Base-by-base conservation (phyloP, 2,329 filamentous ascomycete species). In the Pseudogymnoascus sp. region DNA sequence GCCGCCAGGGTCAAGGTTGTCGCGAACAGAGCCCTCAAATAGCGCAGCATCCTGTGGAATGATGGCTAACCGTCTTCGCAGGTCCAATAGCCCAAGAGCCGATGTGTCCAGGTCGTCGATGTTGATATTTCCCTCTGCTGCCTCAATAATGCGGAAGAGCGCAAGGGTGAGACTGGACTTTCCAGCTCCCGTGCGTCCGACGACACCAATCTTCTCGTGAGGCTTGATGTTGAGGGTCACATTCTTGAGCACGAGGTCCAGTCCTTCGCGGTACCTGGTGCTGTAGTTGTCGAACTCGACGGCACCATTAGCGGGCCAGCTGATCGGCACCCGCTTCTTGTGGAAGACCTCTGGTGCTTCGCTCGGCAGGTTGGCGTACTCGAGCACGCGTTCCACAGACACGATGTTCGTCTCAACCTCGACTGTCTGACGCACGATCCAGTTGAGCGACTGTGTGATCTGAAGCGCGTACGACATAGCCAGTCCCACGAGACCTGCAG, bases 361-460 rank as follows among this genome's bases (percentile, higher is more conserved):
- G 74, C 89, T 94, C 27, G 93, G 92, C 66, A 99, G 82, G 59
- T 84, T 83, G 63, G 93, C 91, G 77, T 99, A 99, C 76, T 99
- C 95, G 59, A 99, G 86, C 58, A 99, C 92, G 71, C 94, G 89
- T 81, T 99, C 94, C 38, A 99, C 94, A 8, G 93, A 96, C 51
- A 99, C 93, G 71, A 99, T 99, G 76, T 99, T 99, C n/a, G 93
- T 97, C 80, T 99, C 95, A n/a, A 99, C 94, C 76, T 99, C 95
- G 35, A 99, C 94, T 0, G 92, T 97, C 77, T 99, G 94, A 63
- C 95, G 87, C 60, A 99, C 94, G 71, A 99, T 97, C 94, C 94
- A 99, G 79, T 97, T 99, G 71, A 99, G 83, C 36, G 92, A 96
- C 68, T 93, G 90, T 1, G 94, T 99, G 72, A 99, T 97, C 78